Evolutionary conservation across 192 early-diverging fungal species (phyloP), one percentile per base, ranked within the genome.

Genomic region (Entophlyctis luteolus): DNA sequence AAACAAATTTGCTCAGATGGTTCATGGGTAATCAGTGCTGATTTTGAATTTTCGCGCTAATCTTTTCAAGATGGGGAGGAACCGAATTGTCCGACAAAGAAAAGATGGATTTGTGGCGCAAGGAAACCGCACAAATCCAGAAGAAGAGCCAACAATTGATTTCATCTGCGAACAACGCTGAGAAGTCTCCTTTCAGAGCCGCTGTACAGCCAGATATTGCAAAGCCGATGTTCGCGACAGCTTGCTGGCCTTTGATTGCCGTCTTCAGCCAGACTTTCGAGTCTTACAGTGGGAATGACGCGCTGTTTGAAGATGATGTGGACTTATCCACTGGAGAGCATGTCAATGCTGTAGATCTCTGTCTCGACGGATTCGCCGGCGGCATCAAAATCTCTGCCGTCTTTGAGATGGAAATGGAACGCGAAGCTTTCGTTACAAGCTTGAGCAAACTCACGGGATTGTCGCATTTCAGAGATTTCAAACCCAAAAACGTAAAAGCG

Each of bases 381-480:
- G 86, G 89, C 1, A 94, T 97, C 62, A 88, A 86, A 27, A 74
- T 96, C 48, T 77, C 92, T 3, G 86, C 89, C 59, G 72, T 89
- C 2, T 97, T 95, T 81, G 86, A 89, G 53, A 85, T 97, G 84
- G 88, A 93, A 52, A 82, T 94, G 36, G 93, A 95, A 74, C 78
- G 91, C 12, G 86, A 93, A 65, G 92, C 95, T 4, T 96, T 95
- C 83, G 90, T 96, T 16, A 90, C 91, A 16, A 92, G 92, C 8
- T 76, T 97, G 69, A 78, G 89, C 39, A 92, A 93, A 73, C 87
- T 97, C 59, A 95, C 95, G 1, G 87, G 85, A 66, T 79, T 97
- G 70, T 84, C 88, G 42, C 89, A 93, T 60, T 70, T 94, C 49
- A 82, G 85, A 25, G 90, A 94, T 65, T 91, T 97, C 83, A 86